A percentile compares a stretch with the other conserved stretches of the same genome.
Conservation (phyloP, 176 grass and related monocot species). For the Poa pratensis region DNA sequence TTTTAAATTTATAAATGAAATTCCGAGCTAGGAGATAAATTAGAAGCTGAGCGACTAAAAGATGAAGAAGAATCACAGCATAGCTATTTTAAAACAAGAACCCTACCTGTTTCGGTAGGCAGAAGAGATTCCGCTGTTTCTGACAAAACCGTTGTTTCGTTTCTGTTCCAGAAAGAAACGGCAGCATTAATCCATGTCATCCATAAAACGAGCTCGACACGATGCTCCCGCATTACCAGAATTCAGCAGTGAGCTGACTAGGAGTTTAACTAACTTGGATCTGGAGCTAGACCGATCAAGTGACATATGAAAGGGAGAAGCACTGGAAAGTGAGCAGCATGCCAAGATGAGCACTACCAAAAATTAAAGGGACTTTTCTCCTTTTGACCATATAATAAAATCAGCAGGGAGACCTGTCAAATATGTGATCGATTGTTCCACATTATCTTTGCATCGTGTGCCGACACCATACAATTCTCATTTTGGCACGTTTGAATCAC, state of each 20-base stretch:
- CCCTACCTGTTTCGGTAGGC: background rate
- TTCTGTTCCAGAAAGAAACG: conserved; percentile 8
- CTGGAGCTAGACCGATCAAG: background rate
- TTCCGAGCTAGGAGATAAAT: background rate
- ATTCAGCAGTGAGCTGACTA: conserved; percentile 22
- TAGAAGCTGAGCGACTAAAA: background rate
- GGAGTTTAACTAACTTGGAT: conserved; percentile 2
- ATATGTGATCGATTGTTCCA: background rate
- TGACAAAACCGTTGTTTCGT: background rate
- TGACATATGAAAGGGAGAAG: background rate
- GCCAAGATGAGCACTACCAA: conserved; percentile 29
- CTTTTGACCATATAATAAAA: conserved; percentile 40
- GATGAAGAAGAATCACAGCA: background rate
- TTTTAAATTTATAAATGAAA: background rate
- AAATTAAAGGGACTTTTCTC: background rate
- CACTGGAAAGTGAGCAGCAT: conserved; percentile 19
- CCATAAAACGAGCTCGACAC: background rate
- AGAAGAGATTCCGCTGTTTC: background rate
- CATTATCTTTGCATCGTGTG: conserved; percentile 1
- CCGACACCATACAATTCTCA: background rate
- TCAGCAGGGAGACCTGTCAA: background rate
- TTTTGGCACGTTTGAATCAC: background rate
- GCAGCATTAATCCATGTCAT: background rate
- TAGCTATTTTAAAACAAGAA: background rate
- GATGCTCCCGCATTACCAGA: background rate